Evolutionary conservation across 2,329 filamentous ascomycete species (phyloP), one percentile per base, ranked within the genome.

Genomic region (Leptographium procerum): DNA sequence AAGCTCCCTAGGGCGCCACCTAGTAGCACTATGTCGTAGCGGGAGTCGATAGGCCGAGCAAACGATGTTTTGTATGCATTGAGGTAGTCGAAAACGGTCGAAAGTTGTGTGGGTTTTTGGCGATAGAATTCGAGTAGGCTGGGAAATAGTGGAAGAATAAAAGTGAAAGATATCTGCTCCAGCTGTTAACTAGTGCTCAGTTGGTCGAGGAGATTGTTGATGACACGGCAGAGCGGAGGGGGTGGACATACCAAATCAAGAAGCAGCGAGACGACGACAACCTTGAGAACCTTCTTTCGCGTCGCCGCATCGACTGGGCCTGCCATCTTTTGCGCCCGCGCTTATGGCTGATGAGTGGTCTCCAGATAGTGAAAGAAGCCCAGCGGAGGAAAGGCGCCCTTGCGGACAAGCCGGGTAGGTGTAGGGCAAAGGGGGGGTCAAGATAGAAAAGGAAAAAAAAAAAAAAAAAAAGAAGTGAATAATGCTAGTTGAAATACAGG

Each of bases 51-150:
- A 51, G 92, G 91, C 58, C 86, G 86, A 50, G 89, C 85, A 69
- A 99, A 99, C 59, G 89, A 83, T 64, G 91, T 87, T 73, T 99
- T 99, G 82, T 99, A 99, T 52, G 88, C 80, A 69, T 99, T 96
- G 56, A 99, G 81, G 65, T 88, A 91, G 65, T 80, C 77, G 62
- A 99, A 81, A 59, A 97, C 84, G 61, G 82, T 82, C 62, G 90
- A 86, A 28, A 99, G 84, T 34, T 95, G 74, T 1, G 89, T 91
- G 59, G 75, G 72, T 3, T 80, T 75, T 40, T 75, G 55, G 73
- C 90, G 89, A 76, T 97, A 99, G 81, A 96, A 97, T 67, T 95
- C 88, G 72, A 97, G 87, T 51, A 99, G 86, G 60, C 91, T 91
- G 9, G 91, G 94, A 70, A 97, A 99, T 40, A 99, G 83, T 0